phyloP scores from a whole-genome alignment of 2,329 filamentous ascomycete genomes.

The Incumbomyces lentus region DNA sequence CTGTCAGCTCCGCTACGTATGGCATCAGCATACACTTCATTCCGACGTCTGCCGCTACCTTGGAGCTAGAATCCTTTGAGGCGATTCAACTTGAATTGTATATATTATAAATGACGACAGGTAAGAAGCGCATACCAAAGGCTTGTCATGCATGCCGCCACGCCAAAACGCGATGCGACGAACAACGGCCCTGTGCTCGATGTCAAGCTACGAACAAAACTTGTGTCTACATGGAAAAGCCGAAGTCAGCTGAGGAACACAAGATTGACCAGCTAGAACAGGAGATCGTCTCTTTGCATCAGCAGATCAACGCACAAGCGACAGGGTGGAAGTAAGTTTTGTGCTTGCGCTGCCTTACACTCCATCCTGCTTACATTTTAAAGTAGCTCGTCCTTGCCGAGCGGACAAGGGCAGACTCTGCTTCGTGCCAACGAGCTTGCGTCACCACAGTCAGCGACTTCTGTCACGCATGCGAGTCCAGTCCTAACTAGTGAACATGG shows the following conservation, averaged over 20 bases:
- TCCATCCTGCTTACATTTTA: background rate
- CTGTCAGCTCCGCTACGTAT: no score
- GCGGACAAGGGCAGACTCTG: no score
- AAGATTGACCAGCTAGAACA: conserved; percentile 26
- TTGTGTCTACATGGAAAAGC: conserved; percentile 27
- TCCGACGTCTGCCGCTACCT: no score
- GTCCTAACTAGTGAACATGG: conserved; percentile 1
- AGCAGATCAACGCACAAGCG: conserved; percentile 21
- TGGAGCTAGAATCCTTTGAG: no score
- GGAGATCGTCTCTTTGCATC: conserved; percentile 24
- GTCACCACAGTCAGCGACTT: conserved; percentile 2
- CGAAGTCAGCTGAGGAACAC: conserved; percentile 14
- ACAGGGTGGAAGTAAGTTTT: conserved; percentile 22
- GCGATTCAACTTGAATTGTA: no score
- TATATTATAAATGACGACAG: conserved; percentile 10
- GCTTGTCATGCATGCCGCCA: conserved; percentile 30
- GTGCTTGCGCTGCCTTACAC: background rate
- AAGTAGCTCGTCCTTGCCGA: background rate
- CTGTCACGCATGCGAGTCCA: conserved; percentile 1
- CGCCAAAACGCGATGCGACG: conserved; percentile 32
- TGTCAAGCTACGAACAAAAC: conserved; percentile 27
- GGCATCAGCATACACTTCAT: no score
- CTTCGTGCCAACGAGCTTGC: background rate
- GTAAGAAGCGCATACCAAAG: conserved; percentile 31
- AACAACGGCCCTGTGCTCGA: conserved; percentile 24